Base-by-base conservation (phyloP, 495 filamentous ascomycete genomes). In the Annulohypoxylon stygium region DNA sequence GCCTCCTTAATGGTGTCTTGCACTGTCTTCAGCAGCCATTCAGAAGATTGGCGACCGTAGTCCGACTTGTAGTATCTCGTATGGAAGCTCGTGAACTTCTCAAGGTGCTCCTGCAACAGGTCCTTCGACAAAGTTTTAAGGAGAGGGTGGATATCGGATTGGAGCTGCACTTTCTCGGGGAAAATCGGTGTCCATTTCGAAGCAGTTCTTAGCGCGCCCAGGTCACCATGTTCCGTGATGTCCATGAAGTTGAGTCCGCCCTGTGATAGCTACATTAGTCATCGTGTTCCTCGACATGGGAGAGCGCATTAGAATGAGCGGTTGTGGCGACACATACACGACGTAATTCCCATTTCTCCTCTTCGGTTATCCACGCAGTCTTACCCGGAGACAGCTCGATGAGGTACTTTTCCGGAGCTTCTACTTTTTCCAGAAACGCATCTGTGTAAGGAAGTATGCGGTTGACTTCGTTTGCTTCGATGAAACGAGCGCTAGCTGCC, bases 191-290 rank as follows among this genome's bases (percentile, higher is more conserved):
- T 81, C 69, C 81, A 82, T 65, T 75, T 82, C 76, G 79, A 83
- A 26, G 65, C 68, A 23, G 80, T 78, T 61, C 78, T 80, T 54
- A 78, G 70, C 5, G 80, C 58, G 41, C 88, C 90, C 51, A 93
- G 85, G 51, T 91, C 84, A 39, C 81, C 80, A 39, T 88, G 83
- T 70, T 93, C 88, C 62, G 96, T 97, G 74, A 99, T 93, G 81
- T 99, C 96, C 86, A 99, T 97, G 84, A 99, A 99, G 73, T 91
- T 94, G 50, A 90, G 83, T 57, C 94, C 93, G 73, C 92, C 84
- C 95, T 97, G 69, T 74, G 53, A 36, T 54, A 64, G 14, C 23
- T 25, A 8, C 48, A 53, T 77, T 64, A 78, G 69, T 39, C 16
- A 43, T 65, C 30, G 14, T 7, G 6, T 59, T 39, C 47, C 5